Conservation (phyloP, 2,329 filamentous ascomycete genomes). For the Cercospora beticola region DNA sequence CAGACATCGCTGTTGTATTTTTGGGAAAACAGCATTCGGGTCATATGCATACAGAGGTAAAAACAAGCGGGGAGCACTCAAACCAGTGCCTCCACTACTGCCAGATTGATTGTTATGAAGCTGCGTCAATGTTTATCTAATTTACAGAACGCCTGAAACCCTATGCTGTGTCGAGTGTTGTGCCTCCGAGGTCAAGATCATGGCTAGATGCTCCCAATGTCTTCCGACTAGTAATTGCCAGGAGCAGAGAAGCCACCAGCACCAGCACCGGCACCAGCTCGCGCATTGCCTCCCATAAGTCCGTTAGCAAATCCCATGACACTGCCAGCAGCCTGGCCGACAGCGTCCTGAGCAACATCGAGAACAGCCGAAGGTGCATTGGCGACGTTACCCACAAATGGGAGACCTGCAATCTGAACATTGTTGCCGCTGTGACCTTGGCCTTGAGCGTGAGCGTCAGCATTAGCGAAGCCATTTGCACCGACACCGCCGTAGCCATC, state of each 20-base stretch:
- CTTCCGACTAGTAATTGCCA: neutral
- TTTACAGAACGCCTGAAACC: neutral
- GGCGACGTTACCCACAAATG: neutral
- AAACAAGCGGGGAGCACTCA: too few species aligned
- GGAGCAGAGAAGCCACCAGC: neutral
- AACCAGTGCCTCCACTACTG: neutral
- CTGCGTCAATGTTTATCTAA: neutral
- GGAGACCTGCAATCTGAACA: neutral
- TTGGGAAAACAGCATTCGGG: too few species aligned
- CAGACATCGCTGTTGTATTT: too few species aligned
- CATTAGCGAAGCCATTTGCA: neutral
- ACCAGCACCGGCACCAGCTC: neutral
- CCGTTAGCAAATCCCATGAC: neutral
- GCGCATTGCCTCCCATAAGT: neutral
- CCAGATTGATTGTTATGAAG: neutral
- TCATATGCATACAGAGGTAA: too few species aligned
- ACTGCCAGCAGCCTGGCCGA: neutral
- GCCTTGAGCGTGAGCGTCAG: neutral
- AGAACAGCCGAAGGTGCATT: neutral
- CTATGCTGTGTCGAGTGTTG: neutral
- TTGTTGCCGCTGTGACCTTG: neutral
- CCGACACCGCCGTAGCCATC: neutral
- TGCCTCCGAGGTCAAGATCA: neutral
- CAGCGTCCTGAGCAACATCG: neutral
- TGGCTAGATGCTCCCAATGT: neutral